Evolutionary conservation across 1,139 yeast genomes (phyloP).

Genomic region (Arxiozyma bovina): DNA sequence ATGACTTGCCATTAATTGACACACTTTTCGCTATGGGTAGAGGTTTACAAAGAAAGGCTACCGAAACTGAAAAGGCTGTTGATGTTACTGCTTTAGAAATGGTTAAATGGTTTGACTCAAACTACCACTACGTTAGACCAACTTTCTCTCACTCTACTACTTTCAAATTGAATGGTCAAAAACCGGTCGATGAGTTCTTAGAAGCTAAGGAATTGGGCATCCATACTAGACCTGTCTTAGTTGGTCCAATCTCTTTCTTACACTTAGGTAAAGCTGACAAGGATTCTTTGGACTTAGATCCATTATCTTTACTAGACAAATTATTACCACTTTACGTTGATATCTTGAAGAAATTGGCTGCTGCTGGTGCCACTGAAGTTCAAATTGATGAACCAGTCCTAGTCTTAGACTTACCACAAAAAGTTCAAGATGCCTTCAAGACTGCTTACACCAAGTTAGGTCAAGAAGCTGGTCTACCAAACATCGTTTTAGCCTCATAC

Average conservation of each 20-base stretch:
- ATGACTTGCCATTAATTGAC: slow-evolving; percentile 80
- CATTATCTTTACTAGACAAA: slow-evolving; percentile 80
- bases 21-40: slow-evolving; percentile 98
- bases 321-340: slow-evolving; percentile 87
- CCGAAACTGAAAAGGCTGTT: slow-evolving; percentile 78
- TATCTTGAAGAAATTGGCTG: slow-evolving; percentile 76
- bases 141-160: slow-evolving; percentile 92
- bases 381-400: slow-evolving; percentile 97
- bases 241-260: slow-evolving; percentile 94
- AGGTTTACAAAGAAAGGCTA: slow-evolving; percentile 97
- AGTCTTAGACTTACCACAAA: slow-evolving; percentile 84
- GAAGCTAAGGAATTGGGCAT: slow-evolving; percentile 96
- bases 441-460: slow-evolving; percentile 51
- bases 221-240: slow-evolving; percentile 92
- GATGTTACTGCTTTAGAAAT: slow-evolving; percentile 98
- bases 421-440: slow-evolving; percentile 78
- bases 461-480: slow-evolving; percentile 54
- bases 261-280: slow-evolving; percentile 96
- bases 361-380: slow-evolving; percentile 90
- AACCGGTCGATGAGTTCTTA: slow-evolving; percentile 94
- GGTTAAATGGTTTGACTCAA: slow-evolving; percentile 99
- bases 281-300: slow-evolving; percentile 91
- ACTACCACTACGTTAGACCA: slow-evolving; percentile 99
- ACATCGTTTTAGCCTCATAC: slow-evolving; percentile 79
- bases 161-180: slow-evolving; percentile 90